A percentile compares a stretch with the other conserved stretches of the same genome.
Evolutionary conservation across 2,329 filamentous ascomycete species (phyloP).

Genomic region (Rhynchosporium graminicola): DNA sequence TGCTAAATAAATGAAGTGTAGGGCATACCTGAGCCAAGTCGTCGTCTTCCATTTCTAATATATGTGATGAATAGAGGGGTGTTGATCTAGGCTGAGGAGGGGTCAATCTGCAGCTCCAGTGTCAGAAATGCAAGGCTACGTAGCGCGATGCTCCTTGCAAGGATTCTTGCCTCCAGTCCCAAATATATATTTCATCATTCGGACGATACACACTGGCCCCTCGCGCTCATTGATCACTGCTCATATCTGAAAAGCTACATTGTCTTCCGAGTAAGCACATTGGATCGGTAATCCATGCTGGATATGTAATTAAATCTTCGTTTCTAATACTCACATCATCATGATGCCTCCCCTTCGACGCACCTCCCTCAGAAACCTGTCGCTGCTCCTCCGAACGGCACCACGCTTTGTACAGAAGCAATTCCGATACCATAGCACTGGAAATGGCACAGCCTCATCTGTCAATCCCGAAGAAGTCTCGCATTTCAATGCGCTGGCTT

Average conservation of each 20-base stretch:
- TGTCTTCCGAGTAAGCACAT: background rate
- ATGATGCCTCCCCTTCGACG: slow-evolving; percentile 11
- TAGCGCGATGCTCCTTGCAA: background rate
- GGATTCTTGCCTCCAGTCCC: background rate
- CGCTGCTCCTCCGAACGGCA: slow-evolving; percentile 37
- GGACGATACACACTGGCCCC: too few species aligned
- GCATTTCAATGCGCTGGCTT: slow-evolving; percentile 92
- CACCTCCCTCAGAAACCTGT: slow-evolving; percentile 38
- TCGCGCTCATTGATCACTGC: background rate
- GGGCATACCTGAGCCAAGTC: slow-evolving; percentile 39
- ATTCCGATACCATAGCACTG: slow-evolving; percentile 32
- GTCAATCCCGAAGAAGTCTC: slow-evolving; percentile 88
- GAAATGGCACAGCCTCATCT: slow-evolving; percentile 52
- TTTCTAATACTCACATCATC: background rate
- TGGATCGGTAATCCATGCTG: background rate
- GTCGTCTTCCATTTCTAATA: slow-evolving; percentile 39
- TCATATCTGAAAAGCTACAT: background rate
- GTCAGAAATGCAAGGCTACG: slow-evolving; percentile 9
- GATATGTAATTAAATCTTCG: background rate
- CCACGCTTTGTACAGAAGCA: slow-evolving; percentile 38
- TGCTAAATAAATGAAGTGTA: background rate
- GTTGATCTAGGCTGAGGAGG: background rate
- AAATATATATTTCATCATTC: too few species aligned
- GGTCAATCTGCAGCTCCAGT: background rate
- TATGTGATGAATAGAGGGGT: slow-evolving; percentile 7